These are phyloP conservation scores for Phytophthora fragariaefolia DNA, from an alignment of 352 stramenopile genomes.

Conservation along the genomic window DNA sequence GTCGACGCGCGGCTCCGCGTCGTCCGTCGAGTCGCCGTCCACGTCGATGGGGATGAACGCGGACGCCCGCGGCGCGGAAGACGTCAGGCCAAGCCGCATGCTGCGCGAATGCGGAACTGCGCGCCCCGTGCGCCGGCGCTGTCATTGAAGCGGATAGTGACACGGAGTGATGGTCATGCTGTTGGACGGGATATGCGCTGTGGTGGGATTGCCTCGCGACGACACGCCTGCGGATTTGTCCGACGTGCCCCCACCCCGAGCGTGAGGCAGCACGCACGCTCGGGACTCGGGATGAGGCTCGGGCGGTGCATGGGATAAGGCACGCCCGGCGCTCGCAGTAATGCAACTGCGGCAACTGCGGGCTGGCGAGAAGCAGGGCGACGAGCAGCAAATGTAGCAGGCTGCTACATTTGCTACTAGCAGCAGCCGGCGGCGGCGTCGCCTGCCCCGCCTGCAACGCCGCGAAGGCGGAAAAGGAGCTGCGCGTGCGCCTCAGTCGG, in stretches of 20 bases:
- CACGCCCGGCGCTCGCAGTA: background rate
- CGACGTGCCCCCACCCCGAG: too few species aligned
- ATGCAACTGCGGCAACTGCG: background rate
- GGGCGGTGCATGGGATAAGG: background rate
- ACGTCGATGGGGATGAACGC: conserved; percentile 36
- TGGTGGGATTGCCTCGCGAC: conserved; percentile 10
- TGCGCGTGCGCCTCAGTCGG: too few species aligned
- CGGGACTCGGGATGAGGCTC: background rate
- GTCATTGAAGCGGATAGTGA: conserved; percentile 32
- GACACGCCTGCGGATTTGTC: conserved; percentile 25
- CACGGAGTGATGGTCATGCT: conserved; percentile 12
- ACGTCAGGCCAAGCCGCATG: conserved; percentile 35
- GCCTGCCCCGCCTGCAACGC: too few species aligned
- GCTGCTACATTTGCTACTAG: too few species aligned
- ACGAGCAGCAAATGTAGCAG: background rate
- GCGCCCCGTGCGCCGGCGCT: background rate
- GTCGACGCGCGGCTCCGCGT: conserved; percentile 7
- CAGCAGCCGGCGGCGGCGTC: background rate
- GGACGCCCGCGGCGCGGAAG: conserved; percentile 21
- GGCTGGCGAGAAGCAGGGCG: background rate
- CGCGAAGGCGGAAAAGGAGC: background rate
- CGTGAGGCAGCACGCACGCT: too few species aligned
- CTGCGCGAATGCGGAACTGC: background rate
- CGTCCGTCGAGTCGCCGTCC: conserved; percentile 32
- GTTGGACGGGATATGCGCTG: background rate